These are phyloP conservation scores for Fistulina hepatica DNA, from an alignment of 1,284 basidiomycete genomes.

Conservation along the genomic window DNA sequence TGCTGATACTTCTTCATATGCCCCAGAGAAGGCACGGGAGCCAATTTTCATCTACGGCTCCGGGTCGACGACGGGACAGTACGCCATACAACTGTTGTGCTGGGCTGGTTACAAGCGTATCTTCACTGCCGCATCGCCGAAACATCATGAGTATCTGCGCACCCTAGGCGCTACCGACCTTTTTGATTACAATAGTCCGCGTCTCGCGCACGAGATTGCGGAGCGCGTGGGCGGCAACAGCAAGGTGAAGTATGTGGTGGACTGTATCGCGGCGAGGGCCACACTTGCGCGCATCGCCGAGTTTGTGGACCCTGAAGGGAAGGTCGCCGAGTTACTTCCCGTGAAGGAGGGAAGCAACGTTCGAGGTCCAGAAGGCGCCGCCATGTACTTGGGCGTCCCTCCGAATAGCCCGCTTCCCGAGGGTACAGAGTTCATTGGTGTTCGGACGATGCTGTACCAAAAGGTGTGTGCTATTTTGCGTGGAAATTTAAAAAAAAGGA, in stretches of 20 bases:
- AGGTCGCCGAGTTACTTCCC: conserved; percentile 36
- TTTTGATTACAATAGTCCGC: conserved; percentile 40
- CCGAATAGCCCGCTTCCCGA: neutral
- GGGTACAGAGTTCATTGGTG: neutral
- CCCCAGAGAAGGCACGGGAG: conserved; percentile 24
- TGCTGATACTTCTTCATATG: conserved; percentile 24
- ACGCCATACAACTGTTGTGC: conserved; percentile 42
- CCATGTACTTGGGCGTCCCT: conserved; percentile 26
- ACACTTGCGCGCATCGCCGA: conserved; percentile 28
- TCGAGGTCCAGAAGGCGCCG: conserved; percentile 20
- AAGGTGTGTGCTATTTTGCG: conserved; percentile 4
- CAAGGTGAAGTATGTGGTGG: conserved; percentile 29
- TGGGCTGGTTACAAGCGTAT: conserved; percentile 42
- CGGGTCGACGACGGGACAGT: conserved; percentile 45
- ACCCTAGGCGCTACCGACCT: conserved; percentile 36
- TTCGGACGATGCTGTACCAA: conserved; percentile 1
- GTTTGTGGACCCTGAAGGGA: conserved; percentile 27
- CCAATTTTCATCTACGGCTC: conserved; percentile 46
- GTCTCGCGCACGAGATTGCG: conserved; percentile 30
- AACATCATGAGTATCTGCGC: conserved; percentile 35
- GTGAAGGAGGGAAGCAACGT: conserved; percentile 33
- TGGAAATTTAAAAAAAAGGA: conserved; percentile 25
- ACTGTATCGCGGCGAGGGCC: conserved; percentile 31
- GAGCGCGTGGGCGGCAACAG: conserved; percentile 27
- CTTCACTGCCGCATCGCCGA: conserved; percentile 38